A percentile compares a stretch with the other conserved stretches of the same genome.
phyloP scores from a whole-genome alignment of 139 green algal species.

The Chlamydomonas sp. region DNA sequence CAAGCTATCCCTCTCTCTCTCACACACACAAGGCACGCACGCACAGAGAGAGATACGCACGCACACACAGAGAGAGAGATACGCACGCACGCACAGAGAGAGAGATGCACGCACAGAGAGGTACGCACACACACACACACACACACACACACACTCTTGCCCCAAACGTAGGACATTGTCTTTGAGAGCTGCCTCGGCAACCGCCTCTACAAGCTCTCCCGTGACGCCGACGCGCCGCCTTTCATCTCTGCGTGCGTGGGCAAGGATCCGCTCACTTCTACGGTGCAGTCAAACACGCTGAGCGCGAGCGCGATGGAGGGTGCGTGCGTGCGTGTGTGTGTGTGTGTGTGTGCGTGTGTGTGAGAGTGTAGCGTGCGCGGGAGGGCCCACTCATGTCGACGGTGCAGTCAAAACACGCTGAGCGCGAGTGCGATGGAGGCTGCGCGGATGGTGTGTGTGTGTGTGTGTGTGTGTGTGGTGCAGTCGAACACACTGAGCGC shows the following conservation, averaged over 20 bases:
- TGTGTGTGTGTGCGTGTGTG: not conserved
- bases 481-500: conserved; percentile 34
- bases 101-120: too few relatives aligned
- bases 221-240: conserved; percentile 46
- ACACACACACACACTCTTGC: not conserved
- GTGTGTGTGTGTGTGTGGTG: too few relatives aligned
- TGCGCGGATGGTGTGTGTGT: too few relatives aligned
- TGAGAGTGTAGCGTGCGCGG: too few relatives aligned
- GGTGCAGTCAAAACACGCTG: too few relatives aligned
- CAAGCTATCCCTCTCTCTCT: too few relatives aligned
- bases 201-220: conserved; percentile 65
- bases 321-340: not conserved
- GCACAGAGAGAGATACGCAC: too few relatives aligned
- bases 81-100: too few relatives aligned
- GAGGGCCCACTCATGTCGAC: too few relatives aligned
- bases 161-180: conserved; percentile 32
- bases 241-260: conserved; percentile 48
- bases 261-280: conserved; percentile 39
- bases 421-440: too few relatives aligned
- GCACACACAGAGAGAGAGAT: too few relatives aligned
- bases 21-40: too few relatives aligned
- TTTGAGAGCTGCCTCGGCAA: conserved; percentile 63
- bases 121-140: not conserved
- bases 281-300: conserved; percentile 36
- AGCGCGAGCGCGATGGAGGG: conserved; percentile 25